phyloP scores from a whole-genome alignment of 2,329 filamentous ascomycete genomes.

The Fusarium tanahbumbuense region DNA sequence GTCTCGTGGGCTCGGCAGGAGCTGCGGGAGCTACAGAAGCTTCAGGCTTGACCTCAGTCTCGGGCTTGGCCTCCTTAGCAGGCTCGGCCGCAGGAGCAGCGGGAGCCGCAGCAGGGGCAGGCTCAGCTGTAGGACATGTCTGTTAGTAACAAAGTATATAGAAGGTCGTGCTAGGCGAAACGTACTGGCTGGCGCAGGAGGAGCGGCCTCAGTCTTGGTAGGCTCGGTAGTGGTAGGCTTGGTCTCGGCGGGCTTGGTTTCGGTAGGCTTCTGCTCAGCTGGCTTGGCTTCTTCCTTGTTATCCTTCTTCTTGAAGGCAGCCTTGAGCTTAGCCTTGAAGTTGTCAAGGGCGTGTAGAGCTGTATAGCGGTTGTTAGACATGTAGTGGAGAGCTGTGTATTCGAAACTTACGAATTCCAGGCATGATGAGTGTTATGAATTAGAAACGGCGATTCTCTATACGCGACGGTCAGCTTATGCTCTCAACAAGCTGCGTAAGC shows the following conservation, averaged over 20 bases:
- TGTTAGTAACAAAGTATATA: constrained; percentile 20
- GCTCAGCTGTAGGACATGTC: constrained; percentile 37
- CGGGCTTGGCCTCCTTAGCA: constrained; percentile 47
- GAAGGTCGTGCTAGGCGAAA: constrained; percentile 21
- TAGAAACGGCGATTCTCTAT: constrained; percentile 7
- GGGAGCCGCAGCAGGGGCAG: constrained; percentile 7
- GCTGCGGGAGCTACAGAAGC: constrained; percentile 47
- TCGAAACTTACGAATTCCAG: constrained; percentile 62
- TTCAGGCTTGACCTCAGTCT: constrained; percentile 41
- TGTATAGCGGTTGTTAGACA: constrained; percentile 49
- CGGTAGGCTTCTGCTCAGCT: constrained; percentile 37
- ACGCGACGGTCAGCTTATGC: constrained; percentile 28
- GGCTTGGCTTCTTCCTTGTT: constrained; percentile 50
- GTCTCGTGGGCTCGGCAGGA: constrained; percentile 39
- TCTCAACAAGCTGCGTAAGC: not conserved
- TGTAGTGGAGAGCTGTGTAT: not conserved
- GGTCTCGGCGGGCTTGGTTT: constrained; percentile 31
- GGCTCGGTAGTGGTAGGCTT: constrained; percentile 47
- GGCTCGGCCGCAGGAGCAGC: constrained; percentile 43
- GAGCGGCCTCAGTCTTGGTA: constrained; percentile 52
- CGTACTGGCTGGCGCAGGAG: constrained; percentile 49
- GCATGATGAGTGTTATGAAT: constrained; percentile 55
- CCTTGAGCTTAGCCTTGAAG: constrained; percentile 67
- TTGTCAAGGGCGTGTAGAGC: constrained; percentile 65
- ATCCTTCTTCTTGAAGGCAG: constrained; percentile 62